Conservation (phyloP, 768 basidiomycete genomes). For the Solioccasus polychromus region DNA sequence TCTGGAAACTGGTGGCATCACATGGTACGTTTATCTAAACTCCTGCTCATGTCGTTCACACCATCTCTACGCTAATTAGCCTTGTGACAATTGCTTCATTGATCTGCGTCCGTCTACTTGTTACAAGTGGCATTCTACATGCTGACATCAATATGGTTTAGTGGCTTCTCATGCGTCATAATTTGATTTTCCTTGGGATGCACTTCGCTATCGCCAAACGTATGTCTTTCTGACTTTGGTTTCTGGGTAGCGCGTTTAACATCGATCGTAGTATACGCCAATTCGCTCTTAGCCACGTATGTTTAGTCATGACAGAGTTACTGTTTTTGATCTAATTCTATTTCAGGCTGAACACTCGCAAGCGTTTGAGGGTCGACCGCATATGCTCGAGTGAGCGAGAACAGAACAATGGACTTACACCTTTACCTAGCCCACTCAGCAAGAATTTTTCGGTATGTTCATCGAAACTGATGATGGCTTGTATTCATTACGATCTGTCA, state of each 20-base stretch:
- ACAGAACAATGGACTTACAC: conserved; percentile 4
- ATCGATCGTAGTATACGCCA: conserved; percentile 26
- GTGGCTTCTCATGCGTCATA: conserved; percentile 35
- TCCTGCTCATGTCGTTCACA: background rate
- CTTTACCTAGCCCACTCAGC: conserved; percentile 16
- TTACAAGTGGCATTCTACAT: background rate
- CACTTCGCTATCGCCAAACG: conserved; percentile 35
- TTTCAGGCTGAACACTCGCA: conserved; percentile 30
- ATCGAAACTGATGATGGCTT: too few relatives aligned
- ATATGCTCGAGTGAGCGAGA: conserved; percentile 29
- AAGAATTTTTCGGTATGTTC: conserved; percentile 22
- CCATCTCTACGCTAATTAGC: conserved; percentile 4
- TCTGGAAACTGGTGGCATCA: conserved; percentile 50
- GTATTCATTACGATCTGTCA: conserved; percentile 3
- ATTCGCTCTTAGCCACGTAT: conserved; percentile 34
- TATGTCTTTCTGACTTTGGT: conserved; percentile 6
- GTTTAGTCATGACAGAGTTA: background rate
- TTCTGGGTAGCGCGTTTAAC: background rate
- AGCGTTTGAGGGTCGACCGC: conserved; percentile 26
- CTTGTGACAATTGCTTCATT: conserved; percentile 33
- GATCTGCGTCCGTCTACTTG: conserved; percentile 25
- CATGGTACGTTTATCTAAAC: conserved; percentile 30
- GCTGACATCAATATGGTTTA: background rate
- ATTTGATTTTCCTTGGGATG: conserved; percentile 35
- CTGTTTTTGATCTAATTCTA: background rate